phyloP scores from a whole-genome alignment of 495 filamentous ascomycete species.

The Podospora bellae-mahoneyi region DNA sequence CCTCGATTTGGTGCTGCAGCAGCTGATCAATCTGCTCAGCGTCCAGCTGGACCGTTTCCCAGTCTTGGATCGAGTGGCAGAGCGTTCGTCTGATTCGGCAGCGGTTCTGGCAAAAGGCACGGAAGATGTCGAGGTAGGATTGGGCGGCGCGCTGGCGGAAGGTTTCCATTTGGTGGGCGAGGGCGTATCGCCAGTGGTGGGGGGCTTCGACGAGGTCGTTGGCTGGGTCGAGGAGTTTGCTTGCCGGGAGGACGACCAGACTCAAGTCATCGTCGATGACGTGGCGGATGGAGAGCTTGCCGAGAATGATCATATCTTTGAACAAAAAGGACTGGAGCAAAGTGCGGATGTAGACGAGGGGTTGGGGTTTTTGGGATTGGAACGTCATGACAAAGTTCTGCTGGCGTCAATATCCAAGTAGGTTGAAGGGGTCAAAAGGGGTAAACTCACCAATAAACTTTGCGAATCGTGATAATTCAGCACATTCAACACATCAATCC shows the following conservation, averaged over 20 bases:
- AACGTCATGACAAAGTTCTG: slow-evolving; percentile 69
- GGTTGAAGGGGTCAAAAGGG: slow-evolving; percentile 13
- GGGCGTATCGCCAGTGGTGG: slow-evolving; percentile 70
- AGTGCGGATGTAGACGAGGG: slow-evolving; percentile 78
- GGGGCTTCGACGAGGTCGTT: slow-evolving; percentile 75
- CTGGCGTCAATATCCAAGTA: slow-evolving; percentile 7
- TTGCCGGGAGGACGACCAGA: slow-evolving; percentile 69
- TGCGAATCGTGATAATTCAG: slow-evolving; percentile 65
- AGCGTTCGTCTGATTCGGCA: slow-evolving; percentile 81
- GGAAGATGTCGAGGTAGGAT: slow-evolving; percentile 77
- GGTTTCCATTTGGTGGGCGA: slow-evolving; percentile 71
- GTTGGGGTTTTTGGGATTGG: slow-evolving; percentile 74
- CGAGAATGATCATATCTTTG: slow-evolving; percentile 62
- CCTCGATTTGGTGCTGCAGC: slow-evolving; percentile 59
- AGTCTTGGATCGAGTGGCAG: slow-evolving; percentile 74
- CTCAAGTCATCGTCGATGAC: slow-evolving; percentile 76
- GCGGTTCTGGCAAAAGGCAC: slow-evolving; percentile 82
- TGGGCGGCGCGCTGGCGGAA: slow-evolving; percentile 73
- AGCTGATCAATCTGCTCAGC: slow-evolving; percentile 75
- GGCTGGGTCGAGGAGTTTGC: slow-evolving; percentile 63
- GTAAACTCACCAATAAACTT: slow-evolving; percentile 57
- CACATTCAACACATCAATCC: slow-evolving; percentile 63
- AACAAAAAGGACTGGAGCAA: slow-evolving; percentile 76
- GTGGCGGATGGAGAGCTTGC: slow-evolving; percentile 63
- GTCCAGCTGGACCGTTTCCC: slow-evolving; percentile 82